Evolutionary conservation across 2,329 filamentous ascomycete genomes (phyloP).

Genomic region (Monosporascus sp.): DNA sequence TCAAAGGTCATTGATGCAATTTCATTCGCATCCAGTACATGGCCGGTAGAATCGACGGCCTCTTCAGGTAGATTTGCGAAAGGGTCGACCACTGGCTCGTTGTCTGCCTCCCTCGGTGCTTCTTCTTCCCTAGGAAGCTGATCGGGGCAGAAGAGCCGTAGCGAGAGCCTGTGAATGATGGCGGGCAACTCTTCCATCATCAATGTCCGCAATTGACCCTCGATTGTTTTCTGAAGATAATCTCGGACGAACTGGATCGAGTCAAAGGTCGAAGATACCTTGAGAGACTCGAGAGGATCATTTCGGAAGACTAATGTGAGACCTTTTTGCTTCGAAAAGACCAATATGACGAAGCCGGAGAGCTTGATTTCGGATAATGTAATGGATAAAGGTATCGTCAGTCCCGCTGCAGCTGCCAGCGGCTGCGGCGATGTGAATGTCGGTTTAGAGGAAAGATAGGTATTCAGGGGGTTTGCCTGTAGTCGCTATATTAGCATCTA

Average conservation of each 20-base stretch:
- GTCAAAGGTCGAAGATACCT: constrained; percentile 98
- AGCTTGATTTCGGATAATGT: constrained; percentile 93
- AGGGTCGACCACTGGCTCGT: constrained; percentile 69
- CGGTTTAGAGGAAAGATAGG: constrained; percentile 86
- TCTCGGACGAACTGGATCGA: constrained; percentile 97
- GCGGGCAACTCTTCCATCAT: constrained; percentile 98
- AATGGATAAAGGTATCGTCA: constrained; percentile 97
- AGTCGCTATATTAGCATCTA: constrained; percentile 42
- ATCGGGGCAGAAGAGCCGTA: constrained; percentile 86
- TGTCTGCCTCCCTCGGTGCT: constrained; percentile 39
- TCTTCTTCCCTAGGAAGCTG: constrained; percentile 65
- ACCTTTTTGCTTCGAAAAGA: constrained; percentile 96
- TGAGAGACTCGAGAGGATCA: constrained; percentile 94
- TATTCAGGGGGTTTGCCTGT: constrained; percentile 91
- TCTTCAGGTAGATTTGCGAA: constrained; percentile 75
- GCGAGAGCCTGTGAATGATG: constrained; percentile 88
- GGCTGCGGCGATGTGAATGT: constrained; percentile 90
- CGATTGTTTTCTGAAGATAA: constrained; percentile 93
- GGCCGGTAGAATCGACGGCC: constrained; percentile 75
- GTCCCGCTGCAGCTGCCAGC: constrained; percentile 79
- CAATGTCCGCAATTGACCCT: constrained; percentile 82
- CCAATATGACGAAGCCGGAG: constrained; percentile 93
- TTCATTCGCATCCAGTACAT: constrained; percentile 67
- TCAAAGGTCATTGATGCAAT: constrained; percentile 76
- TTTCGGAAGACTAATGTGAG: constrained; percentile 96